Base-by-base conservation (phyloP, 2,329 filamentous ascomycete species). In the Beauveria asiatica region DNA sequence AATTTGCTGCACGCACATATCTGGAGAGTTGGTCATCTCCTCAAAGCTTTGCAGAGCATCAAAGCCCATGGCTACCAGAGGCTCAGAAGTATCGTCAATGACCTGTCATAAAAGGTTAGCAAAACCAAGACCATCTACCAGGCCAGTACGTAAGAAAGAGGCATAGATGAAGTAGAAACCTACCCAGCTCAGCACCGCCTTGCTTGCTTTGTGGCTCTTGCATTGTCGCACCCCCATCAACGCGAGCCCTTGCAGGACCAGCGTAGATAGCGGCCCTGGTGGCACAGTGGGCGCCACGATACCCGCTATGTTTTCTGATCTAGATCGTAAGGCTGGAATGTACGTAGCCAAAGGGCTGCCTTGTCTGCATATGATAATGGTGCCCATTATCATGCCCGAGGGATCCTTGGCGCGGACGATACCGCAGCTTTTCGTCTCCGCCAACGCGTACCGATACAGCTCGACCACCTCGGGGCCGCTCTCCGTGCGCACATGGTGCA, bases 141-240 rank as follows among this genome's bases (percentile, higher is more conserved):
- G 33, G 1, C 33, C 13, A 37, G 33, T n/a, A 45, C 17, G 1
- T 41, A 46, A n/a, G 21, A 41, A 46, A 45, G 5, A 51, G 8
- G 37, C 7, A 39, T 11, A 21, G 10, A 21, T 6, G 11, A 33
- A 25, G 3, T 11, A 59, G 11, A 54, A 13, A 79, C 87, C 78
- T 75, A 94, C 90, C 83, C 89, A 92, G 71, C 91, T 90, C 61
- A 96, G 73, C 51, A 95, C 77, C 57, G 87, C 89, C 62, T 85
- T 85, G 64, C 83, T 82, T 56, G 88, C 86, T 63, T 88, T 89
- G 69, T 92, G 84, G 66, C 83, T 83, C 72, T 92, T 93, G 71
- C 91, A 89, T 74, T 94, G 90, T 61, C 89, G 83, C 67, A 94
- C 85, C 0, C 89, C 90, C 75, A 96, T 84, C 63, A 95, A 74